phyloP scores from a whole-genome alignment of 2,329 filamentous ascomycete genomes.

The Dryadomyces quercus-mongolicae region DNA sequence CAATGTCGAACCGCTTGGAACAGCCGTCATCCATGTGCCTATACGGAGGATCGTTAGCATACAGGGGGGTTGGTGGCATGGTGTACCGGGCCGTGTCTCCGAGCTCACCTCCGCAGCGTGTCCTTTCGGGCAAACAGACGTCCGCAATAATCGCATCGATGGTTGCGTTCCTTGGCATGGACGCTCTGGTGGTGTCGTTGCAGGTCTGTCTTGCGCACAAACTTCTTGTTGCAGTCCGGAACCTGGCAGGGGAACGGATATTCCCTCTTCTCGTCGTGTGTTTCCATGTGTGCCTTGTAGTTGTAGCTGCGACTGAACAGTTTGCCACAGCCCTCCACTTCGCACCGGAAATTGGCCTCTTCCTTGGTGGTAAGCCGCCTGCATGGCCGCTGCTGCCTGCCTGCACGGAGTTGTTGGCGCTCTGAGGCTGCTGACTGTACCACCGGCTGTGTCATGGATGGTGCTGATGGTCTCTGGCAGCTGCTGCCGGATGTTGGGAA shows the following conservation, averaged over 20 bases:
- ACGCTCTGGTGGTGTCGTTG: conserved; percentile 51
- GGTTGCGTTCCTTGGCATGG: conserved; percentile 60
- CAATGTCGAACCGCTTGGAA: conserved; percentile 51
- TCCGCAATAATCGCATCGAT: conserved; percentile 58
- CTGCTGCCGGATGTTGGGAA: neutral
- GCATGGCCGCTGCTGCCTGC: conserved; percentile 23
- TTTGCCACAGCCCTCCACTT: conserved; percentile 57
- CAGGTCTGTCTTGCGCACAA: conserved; percentile 75
- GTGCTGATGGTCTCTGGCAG: neutral
- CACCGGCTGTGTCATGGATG: neutral
- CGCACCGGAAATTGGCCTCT: conserved; percentile 61
- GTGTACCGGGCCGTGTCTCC: neutral
- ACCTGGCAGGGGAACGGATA: conserved; percentile 59
- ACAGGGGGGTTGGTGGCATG: neutral
- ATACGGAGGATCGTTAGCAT: neutral
- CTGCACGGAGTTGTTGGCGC: conserved; percentile 4
- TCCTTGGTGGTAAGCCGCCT: conserved; percentile 51
- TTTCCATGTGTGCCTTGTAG: conserved; percentile 76
- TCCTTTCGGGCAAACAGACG: conserved; percentile 69
- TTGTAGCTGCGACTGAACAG: conserved; percentile 78
- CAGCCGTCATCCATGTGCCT: conserved; percentile 72
- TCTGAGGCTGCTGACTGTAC: neutral
- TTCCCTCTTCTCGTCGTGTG: conserved; percentile 61
- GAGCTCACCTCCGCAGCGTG: conserved; percentile 60
- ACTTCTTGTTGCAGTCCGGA: conserved; percentile 57